Conservation (phyloP, 768 basidiomycete genomes). For the Panaeolus cyanescens region DNA sequence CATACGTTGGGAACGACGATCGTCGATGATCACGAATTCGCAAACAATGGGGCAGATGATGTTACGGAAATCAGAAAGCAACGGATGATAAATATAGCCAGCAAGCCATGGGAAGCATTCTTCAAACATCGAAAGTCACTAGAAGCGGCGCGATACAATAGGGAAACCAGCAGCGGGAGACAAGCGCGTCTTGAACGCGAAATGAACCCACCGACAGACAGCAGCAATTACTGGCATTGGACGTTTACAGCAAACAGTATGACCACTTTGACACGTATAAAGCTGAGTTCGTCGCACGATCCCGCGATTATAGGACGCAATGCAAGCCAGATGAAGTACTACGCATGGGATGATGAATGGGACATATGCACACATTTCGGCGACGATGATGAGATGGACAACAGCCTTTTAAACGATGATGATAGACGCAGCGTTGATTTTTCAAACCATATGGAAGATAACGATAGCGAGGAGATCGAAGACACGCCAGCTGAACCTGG, state of each 20-base stretch:
- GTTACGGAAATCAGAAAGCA: neutral
- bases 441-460: too few relatives aligned
- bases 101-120: neutral
- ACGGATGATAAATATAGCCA: neutral
- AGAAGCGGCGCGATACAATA: neutral
- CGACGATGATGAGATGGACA: too few relatives aligned
- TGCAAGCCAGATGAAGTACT: neutral
- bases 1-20: too few relatives aligned
- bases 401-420: too few relatives aligned
- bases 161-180: neutral
- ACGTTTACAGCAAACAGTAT: neutral
- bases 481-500: too few relatives aligned
- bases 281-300: neutral
- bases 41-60: too few relatives aligned
- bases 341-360: neutral
- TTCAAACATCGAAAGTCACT: neutral
- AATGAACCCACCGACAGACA: neutral
- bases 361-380: too few relatives aligned
- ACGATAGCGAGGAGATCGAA: too few relatives aligned
- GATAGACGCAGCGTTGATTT: too few relatives aligned
- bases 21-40: too few relatives aligned
- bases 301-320: neutral
- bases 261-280: neutral
- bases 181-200: neutral
- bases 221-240: neutral